Percentiles rank a stretch among this genome's conserved stretches.
These are phyloP conservation scores for Fusarium sp. DNA, from an alignment of 2,329 filamentous ascomycete genomes.

Conservation along the genomic window DNA sequence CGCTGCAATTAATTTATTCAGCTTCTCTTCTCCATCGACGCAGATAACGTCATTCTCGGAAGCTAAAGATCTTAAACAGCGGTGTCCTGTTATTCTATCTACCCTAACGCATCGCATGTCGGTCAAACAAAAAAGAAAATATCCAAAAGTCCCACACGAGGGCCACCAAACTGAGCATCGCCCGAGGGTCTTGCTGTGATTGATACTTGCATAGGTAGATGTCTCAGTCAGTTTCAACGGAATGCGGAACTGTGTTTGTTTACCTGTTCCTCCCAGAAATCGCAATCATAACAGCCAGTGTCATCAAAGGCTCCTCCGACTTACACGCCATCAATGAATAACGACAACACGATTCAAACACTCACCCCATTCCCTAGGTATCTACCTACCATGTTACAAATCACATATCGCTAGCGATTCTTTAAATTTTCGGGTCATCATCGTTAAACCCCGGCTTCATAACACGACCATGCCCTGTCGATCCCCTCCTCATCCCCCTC, in stretches of 20 bases:
- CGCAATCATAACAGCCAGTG: slow-evolving; percentile 7
- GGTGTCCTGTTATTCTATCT: background rate
- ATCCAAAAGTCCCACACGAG: background rate
- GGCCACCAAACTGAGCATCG: background rate
- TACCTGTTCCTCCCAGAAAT: slow-evolving; percentile 9
- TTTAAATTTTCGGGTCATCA: background rate
- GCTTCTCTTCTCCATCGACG: slow-evolving; percentile 15
- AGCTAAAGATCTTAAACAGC: background rate
- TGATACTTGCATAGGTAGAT: slow-evolving; percentile 1
- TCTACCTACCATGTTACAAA: slow-evolving; percentile 2
- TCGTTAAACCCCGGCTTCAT: slow-evolving; percentile 13
- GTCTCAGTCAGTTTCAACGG: background rate
- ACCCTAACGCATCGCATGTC: background rate
- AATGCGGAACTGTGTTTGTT: background rate
- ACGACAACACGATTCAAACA: background rate
- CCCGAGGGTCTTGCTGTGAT: background rate
- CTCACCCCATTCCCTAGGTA: background rate
- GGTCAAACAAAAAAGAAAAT: too few relatives aligned
- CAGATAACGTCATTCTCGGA: slow-evolving; percentile 27
- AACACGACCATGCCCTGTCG: slow-evolving; percentile 32
- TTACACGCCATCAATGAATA: slow-evolving; percentile 9
- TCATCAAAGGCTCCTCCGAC: background rate
- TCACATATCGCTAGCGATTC: background rate
- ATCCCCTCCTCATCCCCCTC: slow-evolving; percentile 31
- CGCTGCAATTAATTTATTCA: slow-evolving; percentile 18